Conservation (phyloP, 305 asterid species). For the Fraxinus platypoda region DNA sequence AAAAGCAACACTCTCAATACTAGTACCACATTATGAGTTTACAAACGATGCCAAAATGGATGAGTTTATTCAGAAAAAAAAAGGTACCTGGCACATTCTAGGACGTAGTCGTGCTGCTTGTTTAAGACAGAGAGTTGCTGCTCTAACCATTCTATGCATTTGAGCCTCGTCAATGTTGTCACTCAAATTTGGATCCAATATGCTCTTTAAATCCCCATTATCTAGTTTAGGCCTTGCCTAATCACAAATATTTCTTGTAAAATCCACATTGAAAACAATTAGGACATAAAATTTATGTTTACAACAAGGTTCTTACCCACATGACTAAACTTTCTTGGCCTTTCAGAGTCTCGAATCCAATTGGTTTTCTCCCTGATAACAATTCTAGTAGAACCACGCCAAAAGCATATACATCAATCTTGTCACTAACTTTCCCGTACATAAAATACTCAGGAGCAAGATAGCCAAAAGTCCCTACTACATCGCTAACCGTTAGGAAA, state of each 20-base stretch:
- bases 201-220: conserved; percentile 48
- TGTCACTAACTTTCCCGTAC: conserved; percentile 95
- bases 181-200: conserved; percentile 65
- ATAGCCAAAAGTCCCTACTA: conserved; percentile 94
- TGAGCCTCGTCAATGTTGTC: conserved; percentile 45
- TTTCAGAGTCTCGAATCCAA: conserved; percentile 54
- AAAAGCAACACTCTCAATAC: neutral
- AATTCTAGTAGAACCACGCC: conserved; percentile 94
- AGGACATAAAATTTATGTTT: neutral
- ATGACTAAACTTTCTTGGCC: conserved; percentile 76
- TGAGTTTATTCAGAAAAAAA: neutral
- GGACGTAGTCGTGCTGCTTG: conserved; percentile 90
- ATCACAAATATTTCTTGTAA: neutral
- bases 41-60: neutral
- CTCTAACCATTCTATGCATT: conserved; percentile 64
- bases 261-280: neutral
- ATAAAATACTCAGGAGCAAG: conserved; percentile 96
- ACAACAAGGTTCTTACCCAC: conserved; percentile 65
- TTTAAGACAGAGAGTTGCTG: conserved; percentile 74
- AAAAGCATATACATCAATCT: conserved; percentile 85
- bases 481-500: conserved; percentile 63
- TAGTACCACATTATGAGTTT: neutral
- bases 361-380: conserved; percentile 81
- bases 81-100: conserved; percentile 62
- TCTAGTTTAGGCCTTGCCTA: conserved; percentile 80